phyloP scores from a whole-genome alignment of 2,329 filamentous ascomycete species.

The Nigrospora osmanthi region DNA sequence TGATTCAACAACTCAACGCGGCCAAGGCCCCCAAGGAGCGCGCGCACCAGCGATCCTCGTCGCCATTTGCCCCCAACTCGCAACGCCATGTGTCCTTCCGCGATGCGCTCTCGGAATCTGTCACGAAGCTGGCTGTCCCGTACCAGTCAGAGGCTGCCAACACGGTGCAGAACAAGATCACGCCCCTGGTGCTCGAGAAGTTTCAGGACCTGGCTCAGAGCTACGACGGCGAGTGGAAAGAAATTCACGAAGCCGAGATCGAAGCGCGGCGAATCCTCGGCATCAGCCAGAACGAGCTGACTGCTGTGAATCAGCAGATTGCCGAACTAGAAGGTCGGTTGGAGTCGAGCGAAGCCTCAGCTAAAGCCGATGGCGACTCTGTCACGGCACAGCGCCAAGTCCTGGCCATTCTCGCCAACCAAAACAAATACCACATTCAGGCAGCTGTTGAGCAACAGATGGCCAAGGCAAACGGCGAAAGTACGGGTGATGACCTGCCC shows the following conservation, averaged over 20 bases:
- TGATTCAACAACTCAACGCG: constrained; percentile 71
- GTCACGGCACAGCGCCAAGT: constrained; percentile 40
- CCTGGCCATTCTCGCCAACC: constrained; percentile 39
- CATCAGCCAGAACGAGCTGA: constrained; percentile 62
- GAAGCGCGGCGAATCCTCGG: constrained; percentile 59
- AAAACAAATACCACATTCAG: constrained; percentile 45
- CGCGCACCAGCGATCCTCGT: constrained; percentile 68
- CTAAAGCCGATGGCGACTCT: constrained; percentile 42
- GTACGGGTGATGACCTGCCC: constrained; percentile 33
- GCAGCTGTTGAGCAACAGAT: constrained; percentile 44
- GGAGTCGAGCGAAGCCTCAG: constrained; percentile 46
- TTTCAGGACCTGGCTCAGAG: constrained; percentile 61
- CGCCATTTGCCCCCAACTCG: constrained; percentile 56
- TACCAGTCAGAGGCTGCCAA: constrained; percentile 60
- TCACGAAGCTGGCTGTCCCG: constrained; percentile 29
- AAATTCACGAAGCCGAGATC: constrained; percentile 62
- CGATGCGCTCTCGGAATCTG: constrained; percentile 37
- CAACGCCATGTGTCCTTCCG: constrained; percentile 47
- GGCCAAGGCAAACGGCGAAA: constrained; percentile 40
- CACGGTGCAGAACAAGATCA: constrained; percentile 61
- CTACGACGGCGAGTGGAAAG: constrained; percentile 68
- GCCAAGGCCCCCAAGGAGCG: constrained; percentile 55
- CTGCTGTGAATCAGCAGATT: constrained; percentile 50
- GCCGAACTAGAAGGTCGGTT: constrained; percentile 46
- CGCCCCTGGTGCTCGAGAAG: constrained; percentile 62